Percentiles rank a stretch among this genome's conserved stretches.
Evolutionary conservation across 2,329 filamentous ascomycete genomes (phyloP).

Genomic region (Cladophialophora psammophila): DNA sequence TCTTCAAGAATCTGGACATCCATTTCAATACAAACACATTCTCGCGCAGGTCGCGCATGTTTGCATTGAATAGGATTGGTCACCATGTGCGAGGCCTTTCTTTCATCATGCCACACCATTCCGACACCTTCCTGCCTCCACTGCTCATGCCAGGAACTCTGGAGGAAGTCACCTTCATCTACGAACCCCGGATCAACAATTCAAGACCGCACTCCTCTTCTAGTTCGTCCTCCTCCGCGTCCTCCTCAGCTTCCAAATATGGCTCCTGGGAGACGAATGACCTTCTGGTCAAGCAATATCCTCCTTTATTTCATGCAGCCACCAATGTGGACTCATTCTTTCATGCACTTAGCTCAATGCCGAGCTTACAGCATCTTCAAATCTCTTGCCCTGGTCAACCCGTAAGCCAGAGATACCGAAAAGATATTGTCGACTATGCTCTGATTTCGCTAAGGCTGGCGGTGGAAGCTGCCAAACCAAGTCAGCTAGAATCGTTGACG

Average conservation of each 20-base stretch:
- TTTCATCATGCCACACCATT: slow-evolving; percentile 77
- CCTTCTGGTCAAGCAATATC: slow-evolving; percentile 84
- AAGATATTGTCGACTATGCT: slow-evolving; percentile 84
- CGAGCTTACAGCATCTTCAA: slow-evolving; percentile 75
- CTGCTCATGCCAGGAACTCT: slow-evolving; percentile 79
- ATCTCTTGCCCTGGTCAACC: slow-evolving; percentile 79
- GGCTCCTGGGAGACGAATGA: slow-evolving; percentile 80
- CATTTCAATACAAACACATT: slow-evolving; percentile 71
- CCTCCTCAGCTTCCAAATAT: slow-evolving; percentile 72
- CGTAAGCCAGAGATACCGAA: slow-evolving; percentile 72
- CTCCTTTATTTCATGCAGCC: slow-evolving; percentile 85
- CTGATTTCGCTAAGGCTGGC: slow-evolving; percentile 86
- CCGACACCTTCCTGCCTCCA: slow-evolving; percentile 84
- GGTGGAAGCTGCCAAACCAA: slow-evolving; percentile 74
- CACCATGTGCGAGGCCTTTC: slow-evolving; percentile 78
- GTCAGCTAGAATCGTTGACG: slow-evolving; percentile 72
- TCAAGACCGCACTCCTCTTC: slow-evolving; percentile 65
- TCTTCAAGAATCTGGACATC: slow-evolving; percentile 56
- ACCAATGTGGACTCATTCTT: slow-evolving; percentile 88
- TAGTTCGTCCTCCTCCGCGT: slow-evolving; percentile 30
- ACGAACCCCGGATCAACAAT: slow-evolving; percentile 72
- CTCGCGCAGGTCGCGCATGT: slow-evolving; percentile 74
- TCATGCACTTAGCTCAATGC: slow-evolving; percentile 71
- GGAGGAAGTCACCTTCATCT: slow-evolving; percentile 79
- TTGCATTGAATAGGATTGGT: slow-evolving; percentile 78